Base-by-base conservation (phyloP, 306 rosid genomes). In the Ceratonia siliqua region DNA sequence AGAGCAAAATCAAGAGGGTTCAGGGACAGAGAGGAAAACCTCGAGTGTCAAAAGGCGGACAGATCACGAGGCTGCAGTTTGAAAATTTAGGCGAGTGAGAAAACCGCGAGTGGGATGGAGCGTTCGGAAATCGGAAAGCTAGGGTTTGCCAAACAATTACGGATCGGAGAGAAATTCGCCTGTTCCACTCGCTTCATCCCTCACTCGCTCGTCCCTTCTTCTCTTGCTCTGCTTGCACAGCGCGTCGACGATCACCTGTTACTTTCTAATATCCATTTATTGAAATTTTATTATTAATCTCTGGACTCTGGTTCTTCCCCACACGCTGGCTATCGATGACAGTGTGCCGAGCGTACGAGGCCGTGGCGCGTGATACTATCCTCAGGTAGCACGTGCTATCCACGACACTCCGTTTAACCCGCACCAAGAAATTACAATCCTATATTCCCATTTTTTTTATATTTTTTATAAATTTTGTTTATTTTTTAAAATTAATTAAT, bases 31-130 rank as follows among this genome's bases (percentile, higher is more conserved):
- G 24, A 42, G 45, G 5, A 54, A 36, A 79, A 79, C 81, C 83
- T 83, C 38, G 32, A 32, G 24, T 6, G 14, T 6, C 5, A 75
- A 73, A 83, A 55, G 18, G 80, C 74, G 83, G 80, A 59, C 4
- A 49, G 78, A 74, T 68, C 72, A 66, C 28, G 58, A 32, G 43
- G 68, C 42, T 20, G 74, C 61, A 75, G 66, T 81, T 61, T 53
- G 76, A 69, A 70, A 75, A 62, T 9, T 6, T 28, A 33, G 69
- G 87, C 87, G 87, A 83, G 87, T 83, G 87, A 52, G 84, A n/a
- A 62, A 58, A 21, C 17, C 82, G 87, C 87, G 84, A 83, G 84
- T 83, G 87, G 83, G 84, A 50, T 30, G 52, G 17, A 21, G 25
- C 17, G 68, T 17, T 38, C 49, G 27, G 27, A 66, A 43, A 66